These are phyloP conservation scores for Daucus carota DNA, from an alignment of 129 eudicot genomes.

Conservation along the genomic window DH1_v3.0 NC_030383.2:47860001-47860500, in stretches of 20 bases:
- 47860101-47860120: conserved; percentile 16
- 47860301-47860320: neutral
- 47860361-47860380: neutral
- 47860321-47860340: neutral
- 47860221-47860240: neutral
- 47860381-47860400: neutral
- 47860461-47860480: neutral
- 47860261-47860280: neutral
- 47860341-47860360: neutral
- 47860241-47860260: neutral
- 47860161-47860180: conserved; percentile 2
- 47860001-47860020: conserved; percentile 43
- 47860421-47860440: neutral
- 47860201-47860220: neutral
- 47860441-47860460: neutral
- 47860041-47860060: conserved; percentile 31
- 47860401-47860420: neutral
- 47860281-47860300: neutral
- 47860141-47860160: neutral
- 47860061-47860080: conserved; percentile 10
- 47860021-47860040: conserved; percentile 41
- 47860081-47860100: conserved; percentile 18
- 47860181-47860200: neutral
- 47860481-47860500: neutral
- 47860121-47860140: conserved; percentile 8